Base-by-base conservation (phyloP, 495 filamentous ascomycete genomes). In the Chaetomium fimeti region DNA sequence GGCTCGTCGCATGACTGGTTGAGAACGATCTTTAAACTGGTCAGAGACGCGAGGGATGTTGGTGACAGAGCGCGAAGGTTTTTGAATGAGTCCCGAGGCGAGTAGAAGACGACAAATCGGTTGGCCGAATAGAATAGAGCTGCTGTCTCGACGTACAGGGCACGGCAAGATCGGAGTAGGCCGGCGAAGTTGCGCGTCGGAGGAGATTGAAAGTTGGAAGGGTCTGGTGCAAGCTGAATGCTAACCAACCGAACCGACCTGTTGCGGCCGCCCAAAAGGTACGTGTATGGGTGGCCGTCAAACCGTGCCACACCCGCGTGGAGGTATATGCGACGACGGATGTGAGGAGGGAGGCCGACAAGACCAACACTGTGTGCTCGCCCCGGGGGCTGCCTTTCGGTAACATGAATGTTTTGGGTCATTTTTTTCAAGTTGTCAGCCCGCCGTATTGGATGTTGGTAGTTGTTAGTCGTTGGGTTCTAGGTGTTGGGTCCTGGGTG, bases 101-200 rank as follows among this genome's bases (percentile, higher is more conserved):
- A 15, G 54, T 57, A 57, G 54, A 24, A 15, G 2, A 57, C 25
- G 54, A 57, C 32, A 32, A 57, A 57, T 25, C 54, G 54, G 32
- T 57, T 57, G 32, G 54, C 54, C n/a, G 54, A 57, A n/a, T 42
- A 57, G 12, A 57, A 11, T 16, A 57, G 54, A 9, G 54, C 54
- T 2, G 32, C 20, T 18, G 6, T 20, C 9, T 57, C 54, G 29
- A n/a, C 18, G 22, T 57, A 42, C 6, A 57, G 9, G 54, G 22
- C 32, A n/a, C 54, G 54, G 54, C 54, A 57, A 11, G 32, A 40
- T 12, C 12, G 54, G n/a, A 57, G 24, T 20, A 57, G 24, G 20
- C 29, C 53, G 29, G n/a, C 2, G 32, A 56, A 56, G 53, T 56
- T 40, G 32, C 8, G 8, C 27, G 29, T 24, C 0, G 32, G 32